Percentiles rank a stretch among this genome's conserved stretches.
Conservation (phyloP, 2,329 filamentous ascomycete genomes). For the Penicillium sp. region DNA sequence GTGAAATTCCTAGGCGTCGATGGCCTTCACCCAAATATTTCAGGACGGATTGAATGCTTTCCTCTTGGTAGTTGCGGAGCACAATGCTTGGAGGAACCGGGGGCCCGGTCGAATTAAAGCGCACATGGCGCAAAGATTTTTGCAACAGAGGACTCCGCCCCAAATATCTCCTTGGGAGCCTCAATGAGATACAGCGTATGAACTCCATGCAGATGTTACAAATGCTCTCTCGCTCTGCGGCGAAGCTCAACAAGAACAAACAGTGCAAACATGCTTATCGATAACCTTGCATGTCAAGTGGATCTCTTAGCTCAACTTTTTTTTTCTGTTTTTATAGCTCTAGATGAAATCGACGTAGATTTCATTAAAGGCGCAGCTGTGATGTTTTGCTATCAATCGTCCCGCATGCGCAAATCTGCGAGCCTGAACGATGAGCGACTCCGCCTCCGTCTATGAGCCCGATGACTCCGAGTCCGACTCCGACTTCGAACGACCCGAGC, state of each 20-base stretch:
- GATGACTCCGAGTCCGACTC: conserved; percentile 27
- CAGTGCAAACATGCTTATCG: conserved; percentile 39
- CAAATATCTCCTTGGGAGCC: conserved; percentile 11
- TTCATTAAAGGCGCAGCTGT: conserved; percentile 16
- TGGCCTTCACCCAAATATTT: conserved; percentile 66
- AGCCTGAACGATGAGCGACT: conserved; percentile 41
- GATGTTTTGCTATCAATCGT: conserved; percentile 23
- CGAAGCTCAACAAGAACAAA: conserved; percentile 28
- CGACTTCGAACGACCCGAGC: conserved; percentile 20
- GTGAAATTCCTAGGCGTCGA: conserved; percentile 75
- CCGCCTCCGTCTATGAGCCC: conserved; percentile 27
- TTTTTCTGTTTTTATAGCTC: conserved; percentile 4
- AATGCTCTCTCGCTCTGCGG: not conserved
- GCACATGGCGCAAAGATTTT: conserved; percentile 26
- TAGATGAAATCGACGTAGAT: conserved; percentile 1
- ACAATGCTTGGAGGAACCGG: conserved; percentile 46
- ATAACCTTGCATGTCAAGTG: conserved; percentile 12
- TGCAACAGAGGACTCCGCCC: conserved; percentile 20
- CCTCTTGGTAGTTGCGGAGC: conserved; percentile 82
- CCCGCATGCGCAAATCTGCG: conserved; percentile 32
- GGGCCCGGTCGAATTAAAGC: conserved; percentile 25
- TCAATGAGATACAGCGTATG: conserved; percentile 26
- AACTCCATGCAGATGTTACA: conserved; percentile 28
- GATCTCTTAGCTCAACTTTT: conserved; percentile 16
- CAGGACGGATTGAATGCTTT: conserved; percentile 82